Base-by-base conservation (phyloP, 2,329 filamentous ascomycete genomes). In the Graphilbum sp. region DNA sequence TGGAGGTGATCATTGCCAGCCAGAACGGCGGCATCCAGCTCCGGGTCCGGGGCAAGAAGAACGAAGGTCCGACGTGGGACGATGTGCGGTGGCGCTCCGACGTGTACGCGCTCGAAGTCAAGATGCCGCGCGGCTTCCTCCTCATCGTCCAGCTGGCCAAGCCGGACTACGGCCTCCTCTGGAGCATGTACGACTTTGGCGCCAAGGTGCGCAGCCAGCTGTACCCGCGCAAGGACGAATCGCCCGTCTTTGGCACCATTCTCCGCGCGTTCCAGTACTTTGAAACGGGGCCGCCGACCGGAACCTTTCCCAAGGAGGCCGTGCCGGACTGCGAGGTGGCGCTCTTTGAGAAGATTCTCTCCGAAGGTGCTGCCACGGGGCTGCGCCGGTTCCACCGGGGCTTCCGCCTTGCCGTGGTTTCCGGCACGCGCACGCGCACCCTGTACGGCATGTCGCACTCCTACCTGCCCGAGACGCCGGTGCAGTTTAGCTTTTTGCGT, bases 171-270 rank as follows among this genome's bases (percentile, higher is more conserved):
- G 72, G 77, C 43, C 75, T 72, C 44, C 58, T 93, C 11, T 87
- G 79, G 73, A 80, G 75, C 48, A 84, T 92, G 56, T 84, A 86
- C 46, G 84, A 93, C 42, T 88, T 92, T 53, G 83, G 80, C 20
- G 71, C 69, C 46, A 84, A 81, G 49, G 73, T 88, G 2, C 79
- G 86, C 50, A 66, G 68, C 20, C 81, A 74, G 37, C 63, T 93
- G 32, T 73, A 74, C 27, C 73, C 76, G 7, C 69, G 74, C 31
- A 64, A 66, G 23, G 79, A 83, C 37, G 87, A 95, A 57, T 64
- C 63, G 2, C 57, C 79, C 40, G 64, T 80, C 2, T 85, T 83
- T 52, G 73, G 78, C 48, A 68, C 72, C 8, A 75, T 71, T 2
- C 60, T 94, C 9, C 72, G 73, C 33, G 71, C 77, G 20, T 84